Evolutionary conservation across 345 rosid species (phyloP).

Genomic region (Murraya paniculata): DNA sequence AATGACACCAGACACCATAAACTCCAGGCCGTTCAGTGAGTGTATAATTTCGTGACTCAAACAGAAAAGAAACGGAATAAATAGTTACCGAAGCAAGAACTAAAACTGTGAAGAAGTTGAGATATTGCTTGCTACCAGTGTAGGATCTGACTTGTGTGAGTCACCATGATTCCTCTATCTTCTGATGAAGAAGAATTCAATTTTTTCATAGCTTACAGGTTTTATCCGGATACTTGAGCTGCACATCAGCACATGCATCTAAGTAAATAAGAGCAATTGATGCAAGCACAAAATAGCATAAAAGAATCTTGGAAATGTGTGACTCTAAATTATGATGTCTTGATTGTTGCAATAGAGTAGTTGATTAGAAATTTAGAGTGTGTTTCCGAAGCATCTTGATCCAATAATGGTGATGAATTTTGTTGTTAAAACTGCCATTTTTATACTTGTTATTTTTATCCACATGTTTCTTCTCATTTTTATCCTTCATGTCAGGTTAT

Average conservation of each 20-base stretch:
- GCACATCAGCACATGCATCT: constrained; percentile 14
- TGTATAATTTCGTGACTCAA: no score
- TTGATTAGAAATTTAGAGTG: not conserved
- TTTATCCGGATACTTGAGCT: constrained; percentile 71
- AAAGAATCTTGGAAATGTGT: not conserved
- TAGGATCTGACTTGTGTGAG: constrained; percentile 43
- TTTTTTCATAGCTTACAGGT: constrained; percentile 57
- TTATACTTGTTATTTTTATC: not conserved
- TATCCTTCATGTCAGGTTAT: constrained; percentile 43
- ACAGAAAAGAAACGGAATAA: not conserved
- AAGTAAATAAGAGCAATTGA: not conserved
- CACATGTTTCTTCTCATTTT: not conserved
- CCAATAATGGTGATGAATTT: not conserved
- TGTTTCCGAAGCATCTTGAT: not conserved
- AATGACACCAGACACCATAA: not conserved
- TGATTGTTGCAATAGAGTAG: not conserved
- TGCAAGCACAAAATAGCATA: not conserved
- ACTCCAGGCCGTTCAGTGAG: not conserved
- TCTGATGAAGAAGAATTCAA: constrained; percentile 61
- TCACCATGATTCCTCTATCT: constrained; percentile 57
- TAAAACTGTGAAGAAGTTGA: constrained; percentile 86
- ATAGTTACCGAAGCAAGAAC: constrained; percentile 81
- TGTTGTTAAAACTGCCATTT: no score
- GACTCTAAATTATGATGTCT: not conserved
- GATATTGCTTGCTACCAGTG: constrained; percentile 66